Evolutionary conservation across 192 early-diverging fungal genomes (phyloP), one percentile per base, ranked within the genome.

Genomic region (Thamnidium elegans): DNA sequence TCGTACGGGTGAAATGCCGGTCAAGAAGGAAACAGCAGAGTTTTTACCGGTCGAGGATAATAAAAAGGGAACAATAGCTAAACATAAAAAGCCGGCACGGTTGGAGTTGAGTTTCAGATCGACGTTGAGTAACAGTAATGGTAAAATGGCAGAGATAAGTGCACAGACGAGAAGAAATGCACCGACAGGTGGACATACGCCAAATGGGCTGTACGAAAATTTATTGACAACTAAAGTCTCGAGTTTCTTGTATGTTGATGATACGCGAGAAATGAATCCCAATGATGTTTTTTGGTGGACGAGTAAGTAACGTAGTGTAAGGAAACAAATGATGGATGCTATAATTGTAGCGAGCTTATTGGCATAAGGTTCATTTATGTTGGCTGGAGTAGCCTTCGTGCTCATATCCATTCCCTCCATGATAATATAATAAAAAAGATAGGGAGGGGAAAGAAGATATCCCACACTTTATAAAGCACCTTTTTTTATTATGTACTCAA

Each of bases 21-120:
- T 83, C 11, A 83, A 39, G 3, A 67, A 53, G 1, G 52, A 55
- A 30, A 83, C 36, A 17, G 75, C 70, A 1, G 81, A 80, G 72
- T 76, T 77, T 50, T 83, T 83, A 48, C 78, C 78, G 1, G 81
- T 71, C 6, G 77, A 76, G 1, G 76, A 78, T 61, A 83, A 69
- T 11, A 78, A 53, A 65, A 83, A 83, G 0, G 81, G 78, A 13
- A 83, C 75, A 26, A 77, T 74, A 11, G 78, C 45, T 3, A 83
- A 62, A 0, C 64, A 70, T 14, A 83, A 48, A 50, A 76, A 83
- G 7, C 81, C 81, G 3, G 81, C 81, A 7, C 81, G 65, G 62
- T 83, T 78, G 0, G 81, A 79, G 43, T 83, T 83, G 32, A 78
- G 42, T 26, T 55, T 20, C 1, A 83, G 70, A 21, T 79, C 73